Evolutionary conservation across 768 basidiomycete genomes (phyloP).

Genomic region (Pholiota microspora): DNA sequence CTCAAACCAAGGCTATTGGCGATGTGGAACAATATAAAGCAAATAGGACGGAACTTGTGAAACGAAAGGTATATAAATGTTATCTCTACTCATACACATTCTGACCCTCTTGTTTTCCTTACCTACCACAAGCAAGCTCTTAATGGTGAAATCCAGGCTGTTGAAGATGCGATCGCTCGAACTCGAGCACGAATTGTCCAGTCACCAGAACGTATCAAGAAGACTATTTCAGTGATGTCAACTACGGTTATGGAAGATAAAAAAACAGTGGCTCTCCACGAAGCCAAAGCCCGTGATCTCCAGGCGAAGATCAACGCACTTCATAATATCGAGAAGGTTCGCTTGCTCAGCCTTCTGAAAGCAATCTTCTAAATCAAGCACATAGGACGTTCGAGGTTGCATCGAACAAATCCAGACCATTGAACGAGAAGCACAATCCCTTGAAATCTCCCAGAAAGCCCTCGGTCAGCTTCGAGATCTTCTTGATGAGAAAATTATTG

Average conservation of each 20-base stretch:
- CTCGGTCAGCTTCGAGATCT: constrained; percentile 67
- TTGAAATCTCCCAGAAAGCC: constrained; percentile 67
- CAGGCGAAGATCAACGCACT: constrained; percentile 72
- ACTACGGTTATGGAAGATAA: constrained; percentile 69
- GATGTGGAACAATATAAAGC: constrained; percentile 71
- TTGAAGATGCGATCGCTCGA: constrained; percentile 60
- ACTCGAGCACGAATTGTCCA: constrained; percentile 80
- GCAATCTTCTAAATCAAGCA: constrained; percentile 5
- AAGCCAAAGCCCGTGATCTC: constrained; percentile 75
- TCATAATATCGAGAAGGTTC: constrained; percentile 77
- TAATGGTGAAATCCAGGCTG: constrained; percentile 54
- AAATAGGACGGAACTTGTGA: constrained; percentile 61
- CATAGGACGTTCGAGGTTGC: constrained; percentile 67
- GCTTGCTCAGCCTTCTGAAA: neutral
- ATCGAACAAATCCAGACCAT: constrained; percentile 76
- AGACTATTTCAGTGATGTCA: constrained; percentile 78
- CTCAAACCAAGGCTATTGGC: constrained; percentile 54
- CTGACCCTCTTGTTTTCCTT: neutral
- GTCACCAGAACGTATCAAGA: constrained; percentile 86
- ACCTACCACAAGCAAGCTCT: constrained; percentile 60
- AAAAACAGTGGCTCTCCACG: constrained; percentile 57
- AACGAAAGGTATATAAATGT: constrained; percentile 52
- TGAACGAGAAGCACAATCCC: constrained; percentile 59
- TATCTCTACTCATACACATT: neutral
- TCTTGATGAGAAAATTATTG: constrained; percentile 71